phyloP scores from a whole-genome alignment of 2,329 filamentous ascomycete species.

The Fusarium sp. region DNA sequence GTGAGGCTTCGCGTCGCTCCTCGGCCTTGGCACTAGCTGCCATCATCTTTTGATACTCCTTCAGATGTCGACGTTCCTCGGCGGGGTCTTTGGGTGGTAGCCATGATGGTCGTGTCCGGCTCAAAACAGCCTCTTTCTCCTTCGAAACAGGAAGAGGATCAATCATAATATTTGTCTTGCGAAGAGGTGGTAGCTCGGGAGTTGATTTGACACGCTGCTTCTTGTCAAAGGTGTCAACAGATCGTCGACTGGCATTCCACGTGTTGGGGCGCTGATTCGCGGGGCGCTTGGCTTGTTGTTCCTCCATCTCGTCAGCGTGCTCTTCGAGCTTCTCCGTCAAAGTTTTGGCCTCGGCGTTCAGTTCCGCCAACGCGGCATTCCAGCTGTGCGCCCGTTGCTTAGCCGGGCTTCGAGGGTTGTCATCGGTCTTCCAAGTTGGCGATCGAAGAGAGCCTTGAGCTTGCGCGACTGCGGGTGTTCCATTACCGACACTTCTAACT shows the following conservation, averaged over 20 bases:
- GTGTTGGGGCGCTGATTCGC: constrained; percentile 55
- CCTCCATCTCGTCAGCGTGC: constrained; percentile 73
- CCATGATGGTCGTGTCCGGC: constrained; percentile 85
- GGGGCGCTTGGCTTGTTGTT: constrained; percentile 51
- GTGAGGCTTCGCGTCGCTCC: constrained; percentile 67
- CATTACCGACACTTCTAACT: constrained; percentile 70
- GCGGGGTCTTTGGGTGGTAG: constrained; percentile 87
- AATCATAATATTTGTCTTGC: constrained; percentile 83
- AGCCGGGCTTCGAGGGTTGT: constrained; percentile 56
- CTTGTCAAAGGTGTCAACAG: constrained; percentile 54
- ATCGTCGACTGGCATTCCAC: constrained; percentile 53
- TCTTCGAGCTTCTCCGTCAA: constrained; percentile 85
- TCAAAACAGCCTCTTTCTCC: constrained; percentile 87
- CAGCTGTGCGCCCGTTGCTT: constrained; percentile 77
- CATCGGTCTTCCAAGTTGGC: constrained; percentile 65
- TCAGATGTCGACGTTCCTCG: constrained; percentile 90
- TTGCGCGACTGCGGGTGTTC: constrained; percentile 69
- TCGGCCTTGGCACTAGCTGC: constrained; percentile 70
- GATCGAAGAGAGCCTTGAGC: constrained; percentile 72
- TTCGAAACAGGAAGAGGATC: constrained; percentile 86
- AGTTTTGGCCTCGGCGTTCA: constrained; percentile 79
- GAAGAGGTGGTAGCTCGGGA: constrained; percentile 76
- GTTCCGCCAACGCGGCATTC: constrained; percentile 75
- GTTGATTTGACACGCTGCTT: constrained; percentile 72
- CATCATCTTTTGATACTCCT: constrained; percentile 89